phyloP scores from a whole-genome alignment of 805 yeast genomes.

The Blastobotrys attinorum region DNA sequence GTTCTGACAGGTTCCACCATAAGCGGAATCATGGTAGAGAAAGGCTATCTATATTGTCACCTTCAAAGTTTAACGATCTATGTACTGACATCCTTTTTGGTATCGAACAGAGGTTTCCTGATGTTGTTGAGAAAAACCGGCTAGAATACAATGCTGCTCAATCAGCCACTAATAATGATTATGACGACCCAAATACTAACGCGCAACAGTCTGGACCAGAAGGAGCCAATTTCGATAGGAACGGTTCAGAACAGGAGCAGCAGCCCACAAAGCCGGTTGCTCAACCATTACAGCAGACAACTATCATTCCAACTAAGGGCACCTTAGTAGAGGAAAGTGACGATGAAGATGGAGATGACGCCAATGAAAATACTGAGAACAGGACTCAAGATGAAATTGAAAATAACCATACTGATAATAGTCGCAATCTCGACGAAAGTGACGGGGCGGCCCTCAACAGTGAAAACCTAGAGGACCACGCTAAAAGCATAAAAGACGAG shows the following conservation, averaged over 20 bases:
- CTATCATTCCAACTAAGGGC: conserved; percentile 79
- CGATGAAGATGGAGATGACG: conserved; percentile 52
- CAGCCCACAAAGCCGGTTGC: neutral
- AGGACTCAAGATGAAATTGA: too few species aligned
- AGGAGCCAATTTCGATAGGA: neutral
- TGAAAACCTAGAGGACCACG: too few species aligned
- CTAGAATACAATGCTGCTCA: neutral
- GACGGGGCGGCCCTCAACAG: neutral
- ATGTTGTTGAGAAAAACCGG: neutral
- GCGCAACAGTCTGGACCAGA: too few species aligned
- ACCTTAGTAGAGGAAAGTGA: conserved; percentile 84
- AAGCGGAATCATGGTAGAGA: conserved; percentile 94
- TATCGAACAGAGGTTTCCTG: conserved; percentile 64
- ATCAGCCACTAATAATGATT: neutral
- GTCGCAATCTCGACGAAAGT: too few species aligned
- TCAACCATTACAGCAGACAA: conserved; percentile 40
- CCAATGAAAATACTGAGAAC: conserved; percentile 1
- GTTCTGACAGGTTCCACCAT: conserved; percentile 73
- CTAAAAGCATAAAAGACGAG: too few species aligned
- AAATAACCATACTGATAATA: too few species aligned
- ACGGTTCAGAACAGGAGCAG: neutral
- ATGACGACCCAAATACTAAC: neutral
- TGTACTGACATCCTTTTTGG: conserved; percentile 85
- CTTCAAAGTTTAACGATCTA: conserved; percentile 76
- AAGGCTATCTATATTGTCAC: conserved; percentile 78